phyloP scores from a whole-genome alignment of 2,329 filamentous ascomycete genomes.

The Clathrospora elynae region DNA sequence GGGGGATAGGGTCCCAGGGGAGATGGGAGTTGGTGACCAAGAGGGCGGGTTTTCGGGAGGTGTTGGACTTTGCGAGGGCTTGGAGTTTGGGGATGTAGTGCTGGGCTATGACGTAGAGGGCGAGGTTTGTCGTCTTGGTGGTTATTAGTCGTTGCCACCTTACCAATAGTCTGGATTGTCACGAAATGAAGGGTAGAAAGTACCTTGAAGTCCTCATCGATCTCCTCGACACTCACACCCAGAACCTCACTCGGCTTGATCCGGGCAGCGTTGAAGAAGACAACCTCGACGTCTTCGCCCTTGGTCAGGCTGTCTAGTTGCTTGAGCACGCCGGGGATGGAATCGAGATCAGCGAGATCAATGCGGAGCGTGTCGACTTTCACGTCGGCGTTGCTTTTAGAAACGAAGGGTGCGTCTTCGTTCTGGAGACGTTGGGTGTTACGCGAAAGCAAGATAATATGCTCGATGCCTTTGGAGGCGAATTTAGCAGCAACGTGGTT shows the following conservation, averaged over 20 bases:
- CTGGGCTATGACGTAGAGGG: constrained; percentile 55
- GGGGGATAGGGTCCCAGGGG: constrained; percentile 54
- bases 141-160: neutral
- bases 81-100: constrained; percentile 54
- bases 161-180: neutral
- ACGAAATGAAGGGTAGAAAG: neutral
- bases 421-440: constrained; percentile 49
- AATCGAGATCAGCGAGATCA: constrained; percentile 52
- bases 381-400: constrained; percentile 33
- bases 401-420: constrained; percentile 43
- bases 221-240: constrained; percentile 51
- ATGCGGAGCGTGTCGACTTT: constrained; percentile 53
- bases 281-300: constrained; percentile 51
- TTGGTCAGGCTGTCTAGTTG: constrained; percentile 47
- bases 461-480: constrained; percentile 52
- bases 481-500: constrained; percentile 51
- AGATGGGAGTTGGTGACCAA: constrained; percentile 58
- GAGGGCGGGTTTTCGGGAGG: constrained; percentile 51
- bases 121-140: constrained; percentile 53
- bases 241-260: constrained; percentile 53
- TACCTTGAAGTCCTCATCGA: constrained; percentile 59
- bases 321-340: constrained; percentile 48
- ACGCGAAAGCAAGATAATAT: constrained; percentile 57
- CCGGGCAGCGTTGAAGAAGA: constrained; percentile 60
- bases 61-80: constrained; percentile 37